A percentile compares a stretch with the other conserved stretches of the same genome.
These are phyloP conservation scores for Aspergillus diversus DNA, from an alignment of 495 filamentous ascomycete genomes.

Conservation along the genomic window DNA sequence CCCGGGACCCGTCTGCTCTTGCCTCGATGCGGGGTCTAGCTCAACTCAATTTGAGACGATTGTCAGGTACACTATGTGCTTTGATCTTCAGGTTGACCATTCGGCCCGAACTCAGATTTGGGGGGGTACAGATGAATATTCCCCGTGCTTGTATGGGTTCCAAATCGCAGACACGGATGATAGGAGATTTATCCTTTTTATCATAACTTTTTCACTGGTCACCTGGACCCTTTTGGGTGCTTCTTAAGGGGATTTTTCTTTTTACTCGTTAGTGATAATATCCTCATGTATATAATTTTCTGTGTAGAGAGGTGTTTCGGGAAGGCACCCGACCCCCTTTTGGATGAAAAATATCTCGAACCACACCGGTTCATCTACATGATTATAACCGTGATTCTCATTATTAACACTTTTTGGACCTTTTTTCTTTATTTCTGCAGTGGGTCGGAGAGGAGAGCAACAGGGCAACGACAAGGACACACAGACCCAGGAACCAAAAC, in stretches of 20 bases:
- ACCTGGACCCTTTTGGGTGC: no score
- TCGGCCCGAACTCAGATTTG: neutral
- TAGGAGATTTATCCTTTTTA: neutral
- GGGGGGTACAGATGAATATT: neutral
- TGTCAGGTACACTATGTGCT: constrained; percentile 12
- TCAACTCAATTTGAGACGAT: constrained; percentile 15
- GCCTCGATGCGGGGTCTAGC: constrained; percentile 14
- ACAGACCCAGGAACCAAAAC: neutral
- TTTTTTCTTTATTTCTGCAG: neutral
- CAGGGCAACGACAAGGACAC: neutral
- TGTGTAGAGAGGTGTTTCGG: neutral
- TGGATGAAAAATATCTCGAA: no score
- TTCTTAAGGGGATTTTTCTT: neutral
- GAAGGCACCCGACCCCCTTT: no score
- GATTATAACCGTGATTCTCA: neutral
- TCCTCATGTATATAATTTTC: neutral
- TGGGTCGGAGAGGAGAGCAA: neutral
- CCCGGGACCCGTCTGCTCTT: neutral
- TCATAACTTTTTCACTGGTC: neutral
- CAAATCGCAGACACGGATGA: no score
- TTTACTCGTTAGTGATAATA: neutral
- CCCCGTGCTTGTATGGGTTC: constrained; percentile 1
- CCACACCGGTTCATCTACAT: no score
- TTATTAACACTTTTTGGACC: neutral
- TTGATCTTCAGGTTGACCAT: neutral